Base-by-base conservation (phyloP, 2,329 filamentous ascomycete species). In the Pseudopyrenochaeta lycopersici region DNA sequence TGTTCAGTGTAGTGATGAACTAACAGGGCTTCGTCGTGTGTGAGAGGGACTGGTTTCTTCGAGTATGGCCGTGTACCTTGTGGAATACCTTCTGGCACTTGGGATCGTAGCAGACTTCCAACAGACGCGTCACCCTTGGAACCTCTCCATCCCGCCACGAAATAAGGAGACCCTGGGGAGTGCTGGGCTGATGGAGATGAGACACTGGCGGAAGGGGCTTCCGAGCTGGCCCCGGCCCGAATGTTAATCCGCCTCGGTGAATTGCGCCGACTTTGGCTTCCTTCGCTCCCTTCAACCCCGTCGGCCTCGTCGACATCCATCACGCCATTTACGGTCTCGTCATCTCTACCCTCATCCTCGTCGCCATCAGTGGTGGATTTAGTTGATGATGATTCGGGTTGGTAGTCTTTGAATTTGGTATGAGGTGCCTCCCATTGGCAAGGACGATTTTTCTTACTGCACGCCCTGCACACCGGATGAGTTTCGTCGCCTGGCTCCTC, bases 1-100 rank as follows among this genome's bases (percentile, higher is more conserved):
- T 68, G 41, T 46, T 72, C 67, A 6, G 63, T 63, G 48, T 70
- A 73, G 49, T 72, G 62, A 39, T 70, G 68, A 10, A 73, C 63
- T 6, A 73, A 59, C 15, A 54, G 30, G 10, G 67, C 70, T 47
- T 73, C 69, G 20, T 56, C 30, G 27, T 63, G 61, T 18, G 52
- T 64, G 33, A 71, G 46, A 7, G 58, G 18, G 30, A 60, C 21
- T n/a, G 53, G 51, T 23, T 56, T 43, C 7, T 52, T 42, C 2
- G 49, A 51, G 33, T 56, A 50, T 4, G 50, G 4, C 23, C 23
- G 4, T 27, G 23, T 44, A n/a, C 38, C 54, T 14, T 54, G 49
- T 27, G 50, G 32, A 15, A 54, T 17, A 20, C 44, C 43, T 23
- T 49, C 35, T 23, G 47, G 36, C 39, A 15, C 33, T n/a, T 46